Conservation (phyloP, 257 asterid genomes). For the Penstemon eatonii region DNA sequence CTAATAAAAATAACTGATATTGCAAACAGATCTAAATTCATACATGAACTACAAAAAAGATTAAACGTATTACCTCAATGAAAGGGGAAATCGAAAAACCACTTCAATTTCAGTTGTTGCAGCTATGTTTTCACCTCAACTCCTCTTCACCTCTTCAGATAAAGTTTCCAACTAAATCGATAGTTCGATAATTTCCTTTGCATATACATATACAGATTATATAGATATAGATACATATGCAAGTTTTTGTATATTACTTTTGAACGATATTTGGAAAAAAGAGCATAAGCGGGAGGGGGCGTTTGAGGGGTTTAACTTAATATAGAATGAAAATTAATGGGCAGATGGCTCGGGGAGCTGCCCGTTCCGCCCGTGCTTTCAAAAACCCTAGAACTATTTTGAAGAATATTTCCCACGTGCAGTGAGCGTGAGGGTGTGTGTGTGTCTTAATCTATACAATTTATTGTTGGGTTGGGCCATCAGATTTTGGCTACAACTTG, state of each 20-base stretch:
- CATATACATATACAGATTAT: no score
- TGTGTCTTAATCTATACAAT: neutral
- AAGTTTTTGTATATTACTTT: neutral
- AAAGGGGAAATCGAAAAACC: neutral
- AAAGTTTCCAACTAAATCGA: no score
- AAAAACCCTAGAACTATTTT: neutral
- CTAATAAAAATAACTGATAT: slow-evolving; percentile 3
- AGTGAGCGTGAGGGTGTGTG: no score
- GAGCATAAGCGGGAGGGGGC: slow-evolving; percentile 20
- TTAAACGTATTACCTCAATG: no score
- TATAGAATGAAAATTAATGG: neutral
- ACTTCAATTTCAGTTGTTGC: slow-evolving; percentile 21
- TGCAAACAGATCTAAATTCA: slow-evolving; percentile 18
- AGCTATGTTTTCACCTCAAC: slow-evolving; percentile 28
- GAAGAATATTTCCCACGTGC: no score
- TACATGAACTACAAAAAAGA: no score
- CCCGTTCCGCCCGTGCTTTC: neutral
- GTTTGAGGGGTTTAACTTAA: neutral
- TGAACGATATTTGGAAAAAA: neutral
- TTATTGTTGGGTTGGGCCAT: no score
- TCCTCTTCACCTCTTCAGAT: neutral
- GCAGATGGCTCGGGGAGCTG: neutral
- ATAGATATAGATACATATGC: no score
- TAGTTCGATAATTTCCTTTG: no score
- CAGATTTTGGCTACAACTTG: no score